These are phyloP conservation scores for Paecilomyces fulvus DNA, from an alignment of 2,329 filamentous ascomycete genomes.

Conservation along the genomic window DNA sequence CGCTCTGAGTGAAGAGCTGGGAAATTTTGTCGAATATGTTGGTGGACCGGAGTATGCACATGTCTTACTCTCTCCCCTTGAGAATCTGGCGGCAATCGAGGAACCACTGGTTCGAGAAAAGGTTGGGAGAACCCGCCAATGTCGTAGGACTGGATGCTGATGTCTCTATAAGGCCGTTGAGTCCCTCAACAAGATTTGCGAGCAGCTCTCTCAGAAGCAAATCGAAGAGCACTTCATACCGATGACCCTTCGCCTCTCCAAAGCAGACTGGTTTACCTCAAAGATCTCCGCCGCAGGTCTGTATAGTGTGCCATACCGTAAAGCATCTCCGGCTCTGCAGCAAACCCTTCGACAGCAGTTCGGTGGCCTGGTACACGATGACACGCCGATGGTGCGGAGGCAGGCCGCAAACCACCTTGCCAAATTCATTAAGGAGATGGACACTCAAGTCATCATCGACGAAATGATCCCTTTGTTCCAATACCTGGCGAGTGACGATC, in stretches of 20 bases:
- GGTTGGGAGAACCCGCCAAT: slow-evolving; percentile 44
- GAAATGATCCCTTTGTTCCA: slow-evolving; percentile 99
- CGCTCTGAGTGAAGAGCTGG: slow-evolving; percentile 91
- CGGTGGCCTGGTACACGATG: slow-evolving; percentile 86
- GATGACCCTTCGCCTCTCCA: slow-evolving; percentile 87
- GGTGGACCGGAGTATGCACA: slow-evolving; percentile 90
- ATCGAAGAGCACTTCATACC: slow-evolving; percentile 97
- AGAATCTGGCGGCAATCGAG: slow-evolving; percentile 97
- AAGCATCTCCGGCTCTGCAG: slow-evolving; percentile 79
- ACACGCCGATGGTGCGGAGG: slow-evolving; percentile 97
- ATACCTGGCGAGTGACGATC: slow-evolving; percentile 90
- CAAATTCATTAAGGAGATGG: slow-evolving; percentile 97
- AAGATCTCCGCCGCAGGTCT: slow-evolving; percentile 97
- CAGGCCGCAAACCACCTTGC: slow-evolving; percentile 93
- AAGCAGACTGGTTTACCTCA: slow-evolving; percentile 99
- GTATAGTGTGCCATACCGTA: slow-evolving; percentile 87
- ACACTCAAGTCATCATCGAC: slow-evolving; percentile 80
- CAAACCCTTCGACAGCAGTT: slow-evolving; percentile 90
- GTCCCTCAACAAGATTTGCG: slow-evolving; percentile 98
- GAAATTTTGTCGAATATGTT: slow-evolving; percentile 94
- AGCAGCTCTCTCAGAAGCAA: slow-evolving; percentile 80
- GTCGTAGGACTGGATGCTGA: slow-evolving; percentile 4
- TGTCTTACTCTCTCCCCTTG: slow-evolving; percentile 89
- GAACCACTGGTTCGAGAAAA: slow-evolving; percentile 97
- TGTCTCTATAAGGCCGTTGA: slow-evolving; percentile 68